Base-by-base conservation (phyloP, 306 rosid species). In the Rosa persica region DNA sequence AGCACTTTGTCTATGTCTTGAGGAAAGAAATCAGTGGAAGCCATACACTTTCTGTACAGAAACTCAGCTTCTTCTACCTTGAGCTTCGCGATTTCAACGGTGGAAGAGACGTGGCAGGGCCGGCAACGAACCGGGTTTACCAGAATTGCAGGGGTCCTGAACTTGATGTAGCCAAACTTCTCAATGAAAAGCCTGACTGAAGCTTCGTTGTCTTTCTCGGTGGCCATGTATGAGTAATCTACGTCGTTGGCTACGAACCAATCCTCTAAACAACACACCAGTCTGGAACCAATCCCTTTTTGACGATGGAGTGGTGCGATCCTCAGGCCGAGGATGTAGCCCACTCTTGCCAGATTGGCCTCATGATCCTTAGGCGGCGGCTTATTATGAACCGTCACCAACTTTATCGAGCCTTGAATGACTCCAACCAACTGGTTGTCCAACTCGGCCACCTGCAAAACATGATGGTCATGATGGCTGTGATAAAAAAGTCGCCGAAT, bases 331-430 rank as follows among this genome's bases (percentile, higher is more conserved):
- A 94, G 67, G 46, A 94, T 81, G 83, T 90, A 94, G 68, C 97
- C 98, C 20, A 90, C 91, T 75, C 85, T 90, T 52, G 93, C 94
- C 80, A 78, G 70, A 66, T 39, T 66, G 23, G 13, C 11, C 70
- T 38, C 47, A 19, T 38, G 83, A 60, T 82, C 81, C 38, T 78
- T 81, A 5, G 91, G 87, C 22, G 90, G 87, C 27, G 87, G 91
- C 2, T 80, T 82, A 47, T 86, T 27, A 12, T 75, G 88, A 75
- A 91, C 25, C 8, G 92, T 83, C 8, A 91, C 98, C 73, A 78
- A 77, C 81, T 94, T 94, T 78, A 92, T 86, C 6, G 97, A 90
- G 67, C 97, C 97, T 85, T 90, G 98, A 78, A 94, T 88, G 49
- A 88, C 92, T 25, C 98, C 98, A 80, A 92, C 92, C 68, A 94